Evolutionary conservation across 2,329 filamentous ascomycete species (phyloP), one percentile per base, ranked within the genome.

Genomic region (Calonectria pseudoturangicola): DNA sequence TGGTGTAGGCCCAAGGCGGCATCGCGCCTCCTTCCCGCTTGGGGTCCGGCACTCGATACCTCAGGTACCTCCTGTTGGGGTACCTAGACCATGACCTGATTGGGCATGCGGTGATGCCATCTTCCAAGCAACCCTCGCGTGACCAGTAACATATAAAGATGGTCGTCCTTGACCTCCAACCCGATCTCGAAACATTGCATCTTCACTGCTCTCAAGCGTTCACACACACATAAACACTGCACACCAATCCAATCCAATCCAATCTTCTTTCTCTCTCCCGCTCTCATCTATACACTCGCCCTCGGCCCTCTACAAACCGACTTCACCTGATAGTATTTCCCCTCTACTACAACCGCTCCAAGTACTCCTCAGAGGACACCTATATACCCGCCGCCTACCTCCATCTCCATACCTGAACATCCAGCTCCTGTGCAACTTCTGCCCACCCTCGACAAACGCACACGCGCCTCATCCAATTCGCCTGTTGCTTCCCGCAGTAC

Each of bases 101-200:
- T 80, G 79, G 79, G 68, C 66, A 71, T 66, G 64, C 67, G 62
- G 77, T 80, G 79, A 79, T 80, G 79, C 79, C 79, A 80, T 79
- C 73, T 58, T 58, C 50, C 21, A 63, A 74, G 60, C 30, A 66
- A 70, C 39, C 68, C 75, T 80, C 79, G 79, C 76, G 79, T 80
- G 79, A 80, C 78, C 67, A 68, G 68, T 74, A 58, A 64, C 73
- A 79, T 79, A 80, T 80, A 80, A 80, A 76, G 66, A 51, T 77
- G 68, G 56, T 72, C 65, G 76, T 76, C 66, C 66, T 51, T 69
- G 47, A 28, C 73, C 64, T 72, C 39, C 16, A 67, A 68, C 41
- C 64, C 65, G 21, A 25, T 66, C 43, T 63, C 30, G 18, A 68
- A 66, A 47, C 58, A 54, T 74, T 63, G 45, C 66, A 63, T 70